Conservation (phyloP, 345 rosid species). For the Excoecaria agallocha region DNA sequence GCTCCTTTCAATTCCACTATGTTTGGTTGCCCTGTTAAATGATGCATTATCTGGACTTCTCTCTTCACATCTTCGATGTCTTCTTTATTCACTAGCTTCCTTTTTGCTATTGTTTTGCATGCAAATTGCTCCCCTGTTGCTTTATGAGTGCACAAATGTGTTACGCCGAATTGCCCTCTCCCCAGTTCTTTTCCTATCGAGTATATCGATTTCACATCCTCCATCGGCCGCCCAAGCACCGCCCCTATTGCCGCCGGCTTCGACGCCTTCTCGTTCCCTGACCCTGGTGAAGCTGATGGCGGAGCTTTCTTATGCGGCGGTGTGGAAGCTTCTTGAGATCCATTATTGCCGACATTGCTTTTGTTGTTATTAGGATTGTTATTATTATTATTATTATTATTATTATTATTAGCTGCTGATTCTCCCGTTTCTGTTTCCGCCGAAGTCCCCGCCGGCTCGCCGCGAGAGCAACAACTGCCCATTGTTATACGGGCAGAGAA, state of each 20-base stretch:
- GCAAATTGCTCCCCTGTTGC: constrained; percentile 71
- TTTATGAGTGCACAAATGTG: constrained; percentile 79
- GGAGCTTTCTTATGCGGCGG: constrained; percentile 18
- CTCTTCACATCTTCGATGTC: constrained; percentile 89
- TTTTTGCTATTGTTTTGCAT: constrained; percentile 86
- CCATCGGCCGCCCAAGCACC: constrained; percentile 90
- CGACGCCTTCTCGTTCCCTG: constrained; percentile 14
- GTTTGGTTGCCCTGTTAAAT: constrained; percentile 81
- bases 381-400: too few relatives aligned
- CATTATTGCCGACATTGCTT: neutral
- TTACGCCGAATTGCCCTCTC: constrained; percentile 85
- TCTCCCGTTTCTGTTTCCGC: constrained; percentile 29
- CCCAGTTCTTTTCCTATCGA: constrained; percentile 81
- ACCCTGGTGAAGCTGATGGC: constrained; percentile 20
- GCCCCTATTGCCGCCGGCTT: constrained; percentile 57
- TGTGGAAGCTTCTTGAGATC: too few relatives aligned
- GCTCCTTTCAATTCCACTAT: constrained; percentile 95
- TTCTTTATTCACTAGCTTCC: constrained; percentile 82
- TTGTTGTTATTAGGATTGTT: neutral
- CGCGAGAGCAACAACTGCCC: constrained; percentile 81
- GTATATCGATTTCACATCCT: constrained; percentile 67
- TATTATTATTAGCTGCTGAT: neutral
- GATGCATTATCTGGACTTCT: constrained; percentile 94
- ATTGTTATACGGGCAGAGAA: constrained; percentile 22
- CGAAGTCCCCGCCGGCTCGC: constrained; percentile 28